Conservation (phyloP, 306 rosid genomes). For the Prunus fruticosa region DNA sequence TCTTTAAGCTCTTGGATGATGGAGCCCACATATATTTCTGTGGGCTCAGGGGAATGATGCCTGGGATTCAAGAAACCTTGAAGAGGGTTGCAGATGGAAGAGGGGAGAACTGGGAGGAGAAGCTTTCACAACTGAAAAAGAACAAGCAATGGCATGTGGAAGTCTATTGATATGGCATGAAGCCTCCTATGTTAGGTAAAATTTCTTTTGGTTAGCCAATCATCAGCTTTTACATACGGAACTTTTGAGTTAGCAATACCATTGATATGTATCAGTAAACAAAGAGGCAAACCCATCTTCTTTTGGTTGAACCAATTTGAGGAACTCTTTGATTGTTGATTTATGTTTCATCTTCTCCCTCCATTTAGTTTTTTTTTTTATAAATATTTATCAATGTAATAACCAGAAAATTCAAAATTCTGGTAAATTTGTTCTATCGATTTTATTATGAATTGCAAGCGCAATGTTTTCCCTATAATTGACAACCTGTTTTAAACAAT, state of each 20-base stretch:
- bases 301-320: conserved; percentile 22
- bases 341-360: not conserved
- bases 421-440: too few species aligned
- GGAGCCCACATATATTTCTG: conserved; percentile 98
- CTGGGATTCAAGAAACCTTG: conserved; percentile 93
- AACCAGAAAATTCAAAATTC: too few species aligned
- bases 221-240: conserved; percentile 26
- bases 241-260: conserved; percentile 19
- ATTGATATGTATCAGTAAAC: conserved; percentile 29
- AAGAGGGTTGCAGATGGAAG: conserved; percentile 83
- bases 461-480: too few species aligned
- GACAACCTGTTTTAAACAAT: too few species aligned
- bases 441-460: too few species aligned
- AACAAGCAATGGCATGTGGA: conserved; percentile 99
- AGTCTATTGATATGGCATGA: conserved; percentile 56
- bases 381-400: too few species aligned
- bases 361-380: not conserved
- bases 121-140: conserved; percentile 88
- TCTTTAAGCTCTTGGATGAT: conserved; percentile 71
- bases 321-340: conserved; percentile 7
- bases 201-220: not conserved
- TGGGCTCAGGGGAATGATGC: conserved; percentile 98
- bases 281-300: conserved; percentile 12
- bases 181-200: conserved; percentile 16
- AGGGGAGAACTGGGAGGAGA: conserved; percentile 92